phyloP scores from a whole-genome alignment of 2,329 filamentous ascomycete species.

The Pestalotiopsis sp. region DNA sequence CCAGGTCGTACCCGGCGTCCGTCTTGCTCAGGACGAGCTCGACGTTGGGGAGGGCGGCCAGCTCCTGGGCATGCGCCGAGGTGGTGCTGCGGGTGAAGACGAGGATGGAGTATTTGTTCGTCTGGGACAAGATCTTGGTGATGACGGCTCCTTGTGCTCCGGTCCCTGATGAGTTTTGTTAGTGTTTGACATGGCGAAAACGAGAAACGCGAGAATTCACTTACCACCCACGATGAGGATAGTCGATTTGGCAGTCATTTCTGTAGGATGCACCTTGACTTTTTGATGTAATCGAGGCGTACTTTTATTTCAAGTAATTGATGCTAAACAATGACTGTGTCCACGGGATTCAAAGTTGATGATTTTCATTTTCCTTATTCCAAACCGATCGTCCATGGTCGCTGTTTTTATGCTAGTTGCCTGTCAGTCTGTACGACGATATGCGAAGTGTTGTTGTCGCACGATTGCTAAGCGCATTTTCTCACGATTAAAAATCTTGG shows the following conservation, averaged over 20 bases:
- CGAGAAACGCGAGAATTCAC: background rate
- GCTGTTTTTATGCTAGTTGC: background rate
- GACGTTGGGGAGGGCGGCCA: background rate
- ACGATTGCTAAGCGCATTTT: background rate
- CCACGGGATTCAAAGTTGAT: background rate
- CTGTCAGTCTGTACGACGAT: background rate
- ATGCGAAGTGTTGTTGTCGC: background rate
- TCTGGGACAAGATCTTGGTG: background rate
- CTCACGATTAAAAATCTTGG: background rate
- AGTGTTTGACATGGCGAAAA: background rate
- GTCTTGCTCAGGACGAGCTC: background rate
- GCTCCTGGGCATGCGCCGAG: background rate
- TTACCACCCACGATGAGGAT: background rate
- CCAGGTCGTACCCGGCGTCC: background rate
- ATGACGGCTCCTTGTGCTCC: background rate
- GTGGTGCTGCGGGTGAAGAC: background rate
- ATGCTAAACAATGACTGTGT: background rate
- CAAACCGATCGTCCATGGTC: background rate
- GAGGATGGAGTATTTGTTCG: background rate
- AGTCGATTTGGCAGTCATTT: background rate
- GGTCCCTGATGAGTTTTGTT: background rate
- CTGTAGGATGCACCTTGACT: background rate
- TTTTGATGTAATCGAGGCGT: background rate
- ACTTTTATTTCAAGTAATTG: background rate
- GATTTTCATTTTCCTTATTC: background rate